phyloP scores from a whole-genome alignment of 2,329 filamentous ascomycete species.

The Epichloe sibirici region DNA sequence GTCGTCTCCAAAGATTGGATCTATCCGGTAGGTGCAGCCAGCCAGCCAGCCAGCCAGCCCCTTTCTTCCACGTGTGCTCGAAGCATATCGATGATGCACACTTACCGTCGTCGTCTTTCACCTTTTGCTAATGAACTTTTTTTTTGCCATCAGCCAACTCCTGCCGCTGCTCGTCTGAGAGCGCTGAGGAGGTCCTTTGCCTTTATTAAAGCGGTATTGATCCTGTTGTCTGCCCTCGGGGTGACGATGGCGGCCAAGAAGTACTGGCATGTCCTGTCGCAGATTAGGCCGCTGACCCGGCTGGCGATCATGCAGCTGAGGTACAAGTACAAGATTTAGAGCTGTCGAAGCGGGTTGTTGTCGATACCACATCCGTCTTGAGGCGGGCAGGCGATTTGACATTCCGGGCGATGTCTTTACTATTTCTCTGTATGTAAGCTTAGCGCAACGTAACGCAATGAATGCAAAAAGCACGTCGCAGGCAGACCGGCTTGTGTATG shows the following conservation, averaged over 20 bases:
- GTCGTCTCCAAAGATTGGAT: slow-evolving; percentile 20
- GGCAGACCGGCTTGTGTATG: too few relatives aligned
- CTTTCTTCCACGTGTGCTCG: not conserved
- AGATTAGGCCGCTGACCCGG: slow-evolving; percentile 1
- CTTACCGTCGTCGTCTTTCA: not conserved
- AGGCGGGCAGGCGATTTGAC: too few relatives aligned
- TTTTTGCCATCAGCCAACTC: slow-evolving; percentile 1
- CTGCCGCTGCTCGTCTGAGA: slow-evolving; percentile 1
- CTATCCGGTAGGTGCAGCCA: slow-evolving; percentile 17
- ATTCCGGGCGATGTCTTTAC: not conserved
- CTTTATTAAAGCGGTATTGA: not conserved
- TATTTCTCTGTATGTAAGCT: too few relatives aligned
- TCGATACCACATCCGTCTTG: too few relatives aligned
- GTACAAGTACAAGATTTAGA: slow-evolving; percentile 2
- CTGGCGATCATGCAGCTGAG: slow-evolving; percentile 1
- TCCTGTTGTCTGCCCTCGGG: not conserved
- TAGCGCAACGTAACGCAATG: too few relatives aligned
- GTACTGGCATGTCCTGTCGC: slow-evolving; percentile 3
- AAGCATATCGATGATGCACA: too few relatives aligned
- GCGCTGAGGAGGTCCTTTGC: not conserved
- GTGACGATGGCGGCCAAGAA: not conserved
- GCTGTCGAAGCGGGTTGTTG: not conserved
- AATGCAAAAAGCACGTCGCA: too few relatives aligned
- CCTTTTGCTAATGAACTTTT: not conserved
- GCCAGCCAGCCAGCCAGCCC: too few relatives aligned